Conservation (phyloP, 768 basidiomycete genomes). For the Pulveroboletus sp. region DNA sequence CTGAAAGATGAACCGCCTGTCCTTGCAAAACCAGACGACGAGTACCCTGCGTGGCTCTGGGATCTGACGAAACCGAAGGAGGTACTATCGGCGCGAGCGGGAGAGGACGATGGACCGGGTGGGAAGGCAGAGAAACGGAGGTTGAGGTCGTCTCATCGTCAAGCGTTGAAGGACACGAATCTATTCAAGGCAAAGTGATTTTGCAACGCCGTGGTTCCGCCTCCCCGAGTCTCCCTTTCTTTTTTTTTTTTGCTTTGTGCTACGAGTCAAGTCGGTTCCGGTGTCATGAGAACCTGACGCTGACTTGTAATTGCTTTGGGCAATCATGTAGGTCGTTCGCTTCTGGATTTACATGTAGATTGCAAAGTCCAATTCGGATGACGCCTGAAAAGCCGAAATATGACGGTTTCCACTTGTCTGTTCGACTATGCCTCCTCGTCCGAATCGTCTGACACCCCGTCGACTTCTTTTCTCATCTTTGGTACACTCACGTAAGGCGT, state of each 20-base stretch:
- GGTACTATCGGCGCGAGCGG: slow-evolving; percentile 33
- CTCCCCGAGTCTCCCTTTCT: too few relatives aligned
- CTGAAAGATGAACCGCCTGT: slow-evolving; percentile 79
- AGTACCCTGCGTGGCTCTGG: slow-evolving; percentile 92
- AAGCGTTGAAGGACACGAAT: slow-evolving; percentile 75
- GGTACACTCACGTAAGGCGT: slow-evolving; percentile 63
- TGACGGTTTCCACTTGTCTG: background rate
- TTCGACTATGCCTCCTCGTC: slow-evolving; percentile 18
- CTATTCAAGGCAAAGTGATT: slow-evolving; percentile 76
- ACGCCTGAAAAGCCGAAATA: too few relatives aligned
- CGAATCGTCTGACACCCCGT: slow-evolving; percentile 34
- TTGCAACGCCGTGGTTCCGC: too few relatives aligned
- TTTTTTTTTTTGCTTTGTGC: too few relatives aligned
- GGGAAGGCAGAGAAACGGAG: slow-evolving; percentile 55
- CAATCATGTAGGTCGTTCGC: background rate
- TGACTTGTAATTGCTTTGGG: background rate
- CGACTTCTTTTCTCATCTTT: slow-evolving; percentile 57
- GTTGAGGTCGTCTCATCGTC: slow-evolving; percentile 57
- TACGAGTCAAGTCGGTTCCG: background rate
- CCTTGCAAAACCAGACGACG: slow-evolving; percentile 70
- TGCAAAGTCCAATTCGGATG: background rate
- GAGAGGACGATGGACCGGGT: slow-evolving; percentile 63
- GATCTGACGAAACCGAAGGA: slow-evolving; percentile 58
- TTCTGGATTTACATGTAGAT: background rate
- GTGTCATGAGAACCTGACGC: background rate